Base-by-base conservation (phyloP, 2,329 filamentous ascomycete species). In the Lachnellula hyalina region DNA sequence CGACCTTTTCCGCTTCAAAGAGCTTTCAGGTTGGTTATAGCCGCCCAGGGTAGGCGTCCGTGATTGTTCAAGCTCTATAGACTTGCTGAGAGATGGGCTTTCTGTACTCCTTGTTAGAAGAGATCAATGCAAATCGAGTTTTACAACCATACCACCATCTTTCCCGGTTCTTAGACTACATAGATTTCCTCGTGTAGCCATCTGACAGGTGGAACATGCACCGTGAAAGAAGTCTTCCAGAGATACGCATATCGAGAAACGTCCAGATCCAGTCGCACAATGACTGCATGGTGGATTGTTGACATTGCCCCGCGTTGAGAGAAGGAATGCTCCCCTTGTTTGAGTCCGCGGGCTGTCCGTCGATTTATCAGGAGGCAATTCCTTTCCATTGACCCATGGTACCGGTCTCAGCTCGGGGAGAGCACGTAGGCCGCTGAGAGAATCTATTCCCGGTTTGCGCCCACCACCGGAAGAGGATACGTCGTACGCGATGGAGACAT, bases 191-290 rank as follows among this genome's bases (percentile, higher is more conserved):
- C 60, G 60, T 8, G 59, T 58, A 19, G 44, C 55, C 58, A 63
- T 58, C 17, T 64, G 59, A 51, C 63, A 65, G 14, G 62, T 64
- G n/a, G 61, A 57, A 38, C 63, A 65, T 17, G 63, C 59, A 6
- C 62, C 62, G 45, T 54, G 35, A 32, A 63, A 64, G 53, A 54
- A 65, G n/a, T 51, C 55, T 12, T 58, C 58, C 8, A 60, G 47
- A 32, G 54, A 52, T 14, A 65, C 45, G 38, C 63, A 65, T 7
- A 53, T 2, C 3, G 58, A 47, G 21, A 65, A 65, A 14, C 62
- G 51, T 8, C 62, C 62, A 14, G 54, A 47, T 9, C 58, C 61
- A 5, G 47, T 47, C 4, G 48, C 44, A 38, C 63, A 65, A 36
- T 57, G 57, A 12, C 45, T 58, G 46, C 63, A 65, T 14, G 58